Evolutionary conservation across 192 early-diverging fungal genomes (phyloP).

Genomic region (Cladochytrium replicatum): DNA sequence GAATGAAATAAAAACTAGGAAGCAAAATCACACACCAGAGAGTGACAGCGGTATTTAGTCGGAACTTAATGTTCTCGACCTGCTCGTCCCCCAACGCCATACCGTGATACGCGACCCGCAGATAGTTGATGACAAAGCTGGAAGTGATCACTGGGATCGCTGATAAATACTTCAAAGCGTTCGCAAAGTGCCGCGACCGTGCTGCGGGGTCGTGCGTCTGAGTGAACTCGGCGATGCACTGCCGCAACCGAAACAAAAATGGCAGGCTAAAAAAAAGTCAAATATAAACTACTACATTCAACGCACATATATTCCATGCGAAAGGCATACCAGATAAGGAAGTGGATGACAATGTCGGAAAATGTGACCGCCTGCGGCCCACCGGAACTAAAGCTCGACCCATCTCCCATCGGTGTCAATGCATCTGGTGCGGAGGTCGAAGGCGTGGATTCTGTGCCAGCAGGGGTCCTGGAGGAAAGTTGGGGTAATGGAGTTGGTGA

Average conservation of each 20-base stretch:
- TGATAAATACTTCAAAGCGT: slow-evolving; percentile 86
- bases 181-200: slow-evolving; percentile 67
- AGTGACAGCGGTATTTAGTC: slow-evolving; percentile 23
- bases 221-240: slow-evolving; percentile 67
- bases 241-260: slow-evolving; percentile 64
- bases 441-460: too few relatives aligned
- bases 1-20: slow-evolving; percentile 9
- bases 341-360: too few relatives aligned
- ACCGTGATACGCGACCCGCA: slow-evolving; percentile 14
- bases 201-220: slow-evolving; percentile 37
- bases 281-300: slow-evolving; percentile 3
- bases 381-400: slow-evolving; percentile 14
- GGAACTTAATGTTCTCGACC: slow-evolving; percentile 4
- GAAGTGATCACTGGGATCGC: slow-evolving; percentile 62
- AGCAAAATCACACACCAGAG: background rate
- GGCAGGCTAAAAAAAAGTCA: slow-evolving; percentile 45
- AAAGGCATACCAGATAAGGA: slow-evolving; percentile 60
- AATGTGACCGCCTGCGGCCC: too few relatives aligned
- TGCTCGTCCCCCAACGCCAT: slow-evolving; percentile 1
- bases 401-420: background rate
- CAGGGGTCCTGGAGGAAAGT: too few relatives aligned
- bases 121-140: slow-evolving; percentile 29
- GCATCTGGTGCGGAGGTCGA: too few relatives aligned
- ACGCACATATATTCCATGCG: slow-evolving; percentile 4
- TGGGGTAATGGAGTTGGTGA: too few relatives aligned